Evolutionary conservation across 139 green algal species (phyloP), one percentile per base, ranked within the genome.

Genomic region (Eudorina sp.): DNA sequence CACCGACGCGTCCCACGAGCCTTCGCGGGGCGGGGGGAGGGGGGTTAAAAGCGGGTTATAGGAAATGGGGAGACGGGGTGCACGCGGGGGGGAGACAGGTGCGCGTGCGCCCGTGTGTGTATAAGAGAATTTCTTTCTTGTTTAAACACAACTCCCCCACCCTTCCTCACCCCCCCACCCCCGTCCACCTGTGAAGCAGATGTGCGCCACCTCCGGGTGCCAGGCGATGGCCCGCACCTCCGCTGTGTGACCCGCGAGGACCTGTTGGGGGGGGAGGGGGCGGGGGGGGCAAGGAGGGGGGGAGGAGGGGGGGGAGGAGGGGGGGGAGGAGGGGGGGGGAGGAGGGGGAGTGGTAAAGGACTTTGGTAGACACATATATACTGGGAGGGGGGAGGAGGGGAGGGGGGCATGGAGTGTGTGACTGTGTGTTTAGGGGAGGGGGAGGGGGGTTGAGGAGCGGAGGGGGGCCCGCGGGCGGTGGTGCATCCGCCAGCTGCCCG

Each of bases 171-270:
- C 58, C 58, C 58, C 58, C 58, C 9, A 45, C n/a, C 64, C 64
- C 34, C 64, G 27, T 16, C 31, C 29, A 90, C 90, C 90, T 66
- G 90, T 95, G 81, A 95, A 86, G 38, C 76, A 69, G 19, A 95
- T 62, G 86, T 90, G 88, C 8, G 92, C 89, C 1, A 94, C 76
- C 72, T 94, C 89, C 13, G 85, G 75, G 84, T 95, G 93, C 92
- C 92, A 95, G 29, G 76, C 74, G 8, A 96, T 73, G 4, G 88
- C 92, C 60, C 94, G 90, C 40, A 96, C 91, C 85, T 94, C 90
- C 34, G 86, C 90, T 4, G 60, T 88, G 82, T 96, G 94, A 0
- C 94, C 94, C 48, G 55, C 1, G 41, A 96, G 89, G 36, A 85
- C 78, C 75, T 83, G 75, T 23, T 36, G 16, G 58, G 18, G 58